Base-by-base conservation (phyloP, 139 green algal species). In the Chlorella sp. region DNA sequence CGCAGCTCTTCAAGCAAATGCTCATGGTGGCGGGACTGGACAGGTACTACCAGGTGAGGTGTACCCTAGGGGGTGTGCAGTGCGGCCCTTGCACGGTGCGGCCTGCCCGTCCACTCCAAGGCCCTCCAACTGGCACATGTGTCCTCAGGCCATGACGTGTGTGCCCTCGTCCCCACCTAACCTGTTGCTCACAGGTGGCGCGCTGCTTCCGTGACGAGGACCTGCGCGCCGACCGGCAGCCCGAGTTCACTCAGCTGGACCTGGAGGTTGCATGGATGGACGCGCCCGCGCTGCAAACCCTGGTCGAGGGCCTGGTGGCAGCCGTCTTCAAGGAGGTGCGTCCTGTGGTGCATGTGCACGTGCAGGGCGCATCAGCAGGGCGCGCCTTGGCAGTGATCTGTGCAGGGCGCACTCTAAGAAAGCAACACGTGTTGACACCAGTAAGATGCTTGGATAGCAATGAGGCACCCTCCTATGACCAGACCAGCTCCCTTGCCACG, bases 1-100 rank as follows among this genome's bases (percentile, higher is more conserved):
- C 95, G 2, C 95, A 99, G 87, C 89, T 99, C 33, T 98, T 98
- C 87, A 99, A 97, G 86, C 95, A 99, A 86, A 93, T 99, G 91
- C 91, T 99, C n/a, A 97, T 97, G 90, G 91, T 96, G 59, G 79
- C 91, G 10, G 95, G 95, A 22, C 87, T 94, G n/a, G 94, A 99
- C 82, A 69, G 93, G 1, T 99, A 99, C 84, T 99, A 97, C 82
- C 94, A 98, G 88, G 88, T 94, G 34, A 70, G 74, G n/a, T 24
- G 51, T 50, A 42, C 30, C 22, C 55, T 29, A n/a, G n/a, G n/a
- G n/a, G n/a, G n/a, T n/a, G n/a, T n/a, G n/a, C n/a, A n/a, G n/a
- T n/a, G 14, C 49, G 17, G 10, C 17, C 14, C 17, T 26, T 17
- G 10, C 49, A 59, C 23, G 20, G 22, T 14, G 59, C 24, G 22